Evolutionary conservation across 805 yeast genomes (phyloP).

Genomic region (Phaffomyces opuntiae): DNA sequence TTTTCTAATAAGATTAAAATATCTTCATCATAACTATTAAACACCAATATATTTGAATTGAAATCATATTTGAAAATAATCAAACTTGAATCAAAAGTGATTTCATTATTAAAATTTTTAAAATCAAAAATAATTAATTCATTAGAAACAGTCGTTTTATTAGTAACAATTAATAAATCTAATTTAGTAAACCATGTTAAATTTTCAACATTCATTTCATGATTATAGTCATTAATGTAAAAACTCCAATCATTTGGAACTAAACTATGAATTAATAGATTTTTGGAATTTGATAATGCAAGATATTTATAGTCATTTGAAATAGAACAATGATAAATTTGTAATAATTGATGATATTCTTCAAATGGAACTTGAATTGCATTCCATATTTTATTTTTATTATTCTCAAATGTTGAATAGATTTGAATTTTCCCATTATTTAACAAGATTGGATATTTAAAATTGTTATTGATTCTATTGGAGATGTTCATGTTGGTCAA

Average conservation of each 20-base stretch:
- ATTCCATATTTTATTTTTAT: slow-evolving; percentile 16
- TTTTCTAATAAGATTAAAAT: slow-evolving; percentile 16
- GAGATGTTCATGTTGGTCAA: slow-evolving; percentile 1
- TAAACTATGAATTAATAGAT: slow-evolving; percentile 19
- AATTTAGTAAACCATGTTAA: slow-evolving; percentile 16
- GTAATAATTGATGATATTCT: slow-evolving; percentile 15
- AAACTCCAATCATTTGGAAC: slow-evolving; percentile 21
- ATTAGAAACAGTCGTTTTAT: slow-evolving; percentile 12
- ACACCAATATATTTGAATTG: slow-evolving; percentile 9
- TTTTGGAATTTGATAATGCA: slow-evolving; percentile 17
- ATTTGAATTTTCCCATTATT: slow-evolving; percentile 17
- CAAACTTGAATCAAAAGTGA: slow-evolving; percentile 17
- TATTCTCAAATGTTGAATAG: slow-evolving; percentile 20
- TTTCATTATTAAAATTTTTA: slow-evolving; percentile 10
- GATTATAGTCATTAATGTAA: slow-evolving; percentile 21
- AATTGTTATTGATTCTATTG: slow-evolving; percentile 18
- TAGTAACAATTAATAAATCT: slow-evolving; percentile 16
- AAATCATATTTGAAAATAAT: slow-evolving; percentile 26
- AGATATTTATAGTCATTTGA: slow-evolving; percentile 20
- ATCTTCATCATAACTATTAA: slow-evolving; percentile 19
- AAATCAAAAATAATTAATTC: slow-evolving; percentile 22
- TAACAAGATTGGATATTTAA: slow-evolving; percentile 19
- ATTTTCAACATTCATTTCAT: slow-evolving; percentile 14
- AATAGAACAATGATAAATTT: slow-evolving; percentile 14
- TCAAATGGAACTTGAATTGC: slow-evolving; percentile 18